These are phyloP conservation scores for Bacidia rubella DNA, from an alignment of 495 filamentous ascomycete species.

Conservation along the genomic window DNA sequence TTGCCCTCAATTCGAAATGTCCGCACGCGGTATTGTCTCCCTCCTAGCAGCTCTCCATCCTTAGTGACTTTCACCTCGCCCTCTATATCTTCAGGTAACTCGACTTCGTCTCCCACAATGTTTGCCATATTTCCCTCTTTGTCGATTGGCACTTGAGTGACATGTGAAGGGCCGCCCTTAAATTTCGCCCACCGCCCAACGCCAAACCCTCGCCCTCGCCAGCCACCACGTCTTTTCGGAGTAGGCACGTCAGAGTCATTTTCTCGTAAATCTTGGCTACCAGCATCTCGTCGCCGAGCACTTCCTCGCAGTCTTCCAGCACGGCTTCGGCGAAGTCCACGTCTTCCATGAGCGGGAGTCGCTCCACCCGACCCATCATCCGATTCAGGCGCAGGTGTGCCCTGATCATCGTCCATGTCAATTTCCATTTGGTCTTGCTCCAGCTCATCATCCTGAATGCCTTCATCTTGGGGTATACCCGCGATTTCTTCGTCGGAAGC, in stretches of 20 bases:
- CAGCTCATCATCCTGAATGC: constrained; percentile 23
- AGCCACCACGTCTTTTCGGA: constrained; percentile 49
- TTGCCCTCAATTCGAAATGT: constrained; percentile 80
- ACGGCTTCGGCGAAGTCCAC: constrained; percentile 61
- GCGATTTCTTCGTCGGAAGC: constrained; percentile 37
- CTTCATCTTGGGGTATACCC: constrained; percentile 24
- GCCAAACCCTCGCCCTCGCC: constrained; percentile 54
- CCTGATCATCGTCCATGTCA: constrained; percentile 23
- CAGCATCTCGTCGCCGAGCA: constrained; percentile 55
- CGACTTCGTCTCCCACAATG: constrained; percentile 84
- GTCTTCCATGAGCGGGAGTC: constrained; percentile 24
- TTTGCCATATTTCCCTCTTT: constrained; percentile 90
- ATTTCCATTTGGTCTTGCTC: constrained; percentile 18
- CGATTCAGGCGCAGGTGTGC: constrained; percentile 29
- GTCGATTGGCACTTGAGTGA: constrained; percentile 73
- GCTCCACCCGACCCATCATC: constrained; percentile 26
- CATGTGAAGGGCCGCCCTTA: constrained; percentile 61
- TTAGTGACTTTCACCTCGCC: constrained; percentile 91
- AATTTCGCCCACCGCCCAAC: constrained; percentile 53
- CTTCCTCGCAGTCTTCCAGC: constrained; percentile 71
- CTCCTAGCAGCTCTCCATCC: constrained; percentile 63
- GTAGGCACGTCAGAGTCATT: constrained; percentile 42
- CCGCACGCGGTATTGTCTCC: constrained; percentile 82
- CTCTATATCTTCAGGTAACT: constrained; percentile 70
- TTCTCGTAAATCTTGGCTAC: constrained; percentile 42